Evolutionary conservation across 1,284 basidiomycete genomes (phyloP), one percentile per base, ranked within the genome.

Genomic region (Trametes pubescens): DNA sequence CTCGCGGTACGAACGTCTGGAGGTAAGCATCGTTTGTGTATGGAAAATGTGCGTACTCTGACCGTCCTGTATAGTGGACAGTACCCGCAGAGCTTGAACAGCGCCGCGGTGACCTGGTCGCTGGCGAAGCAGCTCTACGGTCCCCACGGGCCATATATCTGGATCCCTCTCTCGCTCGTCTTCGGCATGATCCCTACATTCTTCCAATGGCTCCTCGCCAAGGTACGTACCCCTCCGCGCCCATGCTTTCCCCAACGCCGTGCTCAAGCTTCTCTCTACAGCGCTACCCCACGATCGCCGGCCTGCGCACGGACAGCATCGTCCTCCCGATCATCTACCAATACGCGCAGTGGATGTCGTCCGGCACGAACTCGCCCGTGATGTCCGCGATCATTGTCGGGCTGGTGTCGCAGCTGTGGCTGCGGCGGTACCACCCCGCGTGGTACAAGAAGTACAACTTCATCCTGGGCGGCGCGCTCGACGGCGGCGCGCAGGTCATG

Each of bases 401-500:
- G 0, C 60, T 88, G 43, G 71, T 83, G 18, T 87, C 86, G 4
- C 87, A 90, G 69, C 72, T 84, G 2, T 88, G 84, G 82, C 71
- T 88, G n/a, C 77, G 87, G 57, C 79, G 76, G 51, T 82, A 84
- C 61, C 82, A 87, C 65, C 87, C 87, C 3, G 71, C 77, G 16
- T 71, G 80, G 81, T 88, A 86, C 74, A 76, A 81, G 71, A 85
- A 87, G 73, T 89, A 89, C 76, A 91, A 90, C 75, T 91, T 88
- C 71, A 81, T 92, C 59, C 76, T 90, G 1, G 86, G 86, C 44
- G 88, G 86, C 32, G 89, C 86, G 3, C 75, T 89, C 40, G 89
- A 91, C 69, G 89, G 89, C 40, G 89, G 89, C 16, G 84, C 86
- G 8, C 87, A 90, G 70, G 80, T 87, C 51, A 87, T 90, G 81